phyloP scores from a whole-genome alignment of 2,329 filamentous ascomycete species.

The Thermomyces lanuginosus region DNA sequence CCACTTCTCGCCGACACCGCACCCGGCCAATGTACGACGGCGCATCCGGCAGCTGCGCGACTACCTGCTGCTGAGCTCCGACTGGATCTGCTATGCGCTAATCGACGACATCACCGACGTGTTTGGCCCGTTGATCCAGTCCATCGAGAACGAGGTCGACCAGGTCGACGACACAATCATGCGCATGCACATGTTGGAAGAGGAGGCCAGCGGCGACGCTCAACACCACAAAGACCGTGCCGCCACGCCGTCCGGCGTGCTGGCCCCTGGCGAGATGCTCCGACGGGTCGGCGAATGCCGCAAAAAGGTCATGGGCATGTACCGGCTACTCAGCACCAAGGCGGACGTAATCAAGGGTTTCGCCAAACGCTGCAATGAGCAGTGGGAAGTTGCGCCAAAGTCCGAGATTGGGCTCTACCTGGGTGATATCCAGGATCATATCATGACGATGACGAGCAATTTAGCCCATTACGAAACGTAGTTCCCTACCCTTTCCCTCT shows the following conservation, averaged over 20 bases:
- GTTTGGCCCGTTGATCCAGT: conserved; percentile 80
- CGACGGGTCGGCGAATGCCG: conserved; percentile 81
- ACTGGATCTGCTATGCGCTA: conserved; percentile 97
- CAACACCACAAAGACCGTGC: conserved; percentile 21
- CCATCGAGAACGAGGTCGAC: conserved; percentile 90
- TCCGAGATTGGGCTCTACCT: conserved; percentile 96
- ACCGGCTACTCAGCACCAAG: conserved; percentile 85
- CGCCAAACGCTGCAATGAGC: conserved; percentile 93
- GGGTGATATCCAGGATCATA: conserved; percentile 97
- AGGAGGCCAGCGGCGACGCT: conserved; percentile 21
- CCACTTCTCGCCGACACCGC: conserved; percentile 90
- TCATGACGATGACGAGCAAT: conserved; percentile 96
- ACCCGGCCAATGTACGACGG: conserved; percentile 87
- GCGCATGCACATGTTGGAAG: conserved; percentile 49
- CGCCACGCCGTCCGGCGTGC: conserved; percentile 17
- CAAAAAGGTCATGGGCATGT: conserved; percentile 94
- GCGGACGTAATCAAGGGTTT: conserved; percentile 99
- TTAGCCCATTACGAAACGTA: conserved; percentile 92
- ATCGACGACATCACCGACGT: conserved; percentile 98
- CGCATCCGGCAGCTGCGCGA: conserved; percentile 86
- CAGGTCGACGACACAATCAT: conserved; percentile 90
- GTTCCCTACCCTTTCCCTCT: conserved; percentile 22
- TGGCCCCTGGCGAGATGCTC: conserved; percentile 62
- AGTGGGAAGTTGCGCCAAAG: conserved; percentile 88
- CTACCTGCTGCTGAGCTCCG: conserved; percentile 78